phyloP scores from a whole-genome alignment of 306 rosid genomes.

The Lathyrus tuberosus region DNA sequence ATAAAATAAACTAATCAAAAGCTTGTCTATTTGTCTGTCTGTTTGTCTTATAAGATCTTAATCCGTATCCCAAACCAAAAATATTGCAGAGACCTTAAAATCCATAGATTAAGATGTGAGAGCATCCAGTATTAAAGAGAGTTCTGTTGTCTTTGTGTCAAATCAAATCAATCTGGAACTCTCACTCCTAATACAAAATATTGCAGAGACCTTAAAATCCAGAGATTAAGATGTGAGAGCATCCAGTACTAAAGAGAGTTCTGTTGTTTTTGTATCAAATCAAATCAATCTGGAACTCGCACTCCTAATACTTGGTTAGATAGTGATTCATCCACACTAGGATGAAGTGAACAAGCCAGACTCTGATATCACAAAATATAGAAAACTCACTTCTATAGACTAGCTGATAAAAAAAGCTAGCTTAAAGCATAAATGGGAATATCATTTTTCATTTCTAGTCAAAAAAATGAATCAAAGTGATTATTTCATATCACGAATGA shows the following conservation, averaged over 20 bases:
- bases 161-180: no score
- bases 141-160: no score
- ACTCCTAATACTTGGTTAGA: no score
- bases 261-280: no score
- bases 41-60: background rate
- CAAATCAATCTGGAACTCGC: no score
- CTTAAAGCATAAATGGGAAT: slow-evolving; percentile 1
- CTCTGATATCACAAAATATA: no score
- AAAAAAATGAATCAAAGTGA: slow-evolving; percentile 18
- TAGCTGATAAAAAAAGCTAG: slow-evolving; percentile 19
- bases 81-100: background rate
- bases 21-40: background rate
- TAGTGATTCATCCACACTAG: no score
- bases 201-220: no score
- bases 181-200: background rate
- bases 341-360: no score
- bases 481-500: slow-evolving; percentile 16
- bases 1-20: background rate
- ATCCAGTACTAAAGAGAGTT: background rate
- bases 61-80: slow-evolving; percentile 28
- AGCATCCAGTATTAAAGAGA: background rate
- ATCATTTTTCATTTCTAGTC: slow-evolving; percentile 17
- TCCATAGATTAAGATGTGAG: no score
- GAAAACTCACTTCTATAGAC: background rate
- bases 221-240: background rate